A percentile compares a stretch with the other conserved stretches of the same genome.
These are phyloP conservation scores for Naganishia antarctica DNA, from an alignment of 768 basidiomycete genomes.

Conservation along the genomic window DNA sequence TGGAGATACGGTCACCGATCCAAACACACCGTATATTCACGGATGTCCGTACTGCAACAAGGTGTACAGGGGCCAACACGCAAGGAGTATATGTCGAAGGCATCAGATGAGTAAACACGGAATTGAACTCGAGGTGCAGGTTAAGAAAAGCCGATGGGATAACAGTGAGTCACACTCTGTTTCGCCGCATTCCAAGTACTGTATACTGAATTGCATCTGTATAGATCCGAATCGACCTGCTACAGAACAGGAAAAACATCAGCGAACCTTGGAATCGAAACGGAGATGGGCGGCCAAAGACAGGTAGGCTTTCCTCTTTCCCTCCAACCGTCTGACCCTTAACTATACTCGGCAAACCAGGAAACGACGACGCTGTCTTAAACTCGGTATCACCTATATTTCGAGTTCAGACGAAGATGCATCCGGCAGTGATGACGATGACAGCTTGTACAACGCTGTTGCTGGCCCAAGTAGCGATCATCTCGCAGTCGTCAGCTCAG, in stretches of 20 bases:
- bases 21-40: constrained; percentile 23
- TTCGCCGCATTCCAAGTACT: constrained; percentile 3
- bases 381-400: constrained; percentile 25
- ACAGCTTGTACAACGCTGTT: background rate
- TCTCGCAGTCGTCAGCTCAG: background rate
- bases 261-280: constrained; percentile 47
- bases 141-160: constrained; percentile 51
- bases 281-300: constrained; percentile 51
- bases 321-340: background rate
- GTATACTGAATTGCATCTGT: background rate
- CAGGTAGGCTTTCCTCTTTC: constrained; percentile 33
- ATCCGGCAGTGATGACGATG: background rate
- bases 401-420: constrained; percentile 14
- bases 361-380: constrained; percentile 22
- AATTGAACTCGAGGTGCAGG: constrained; percentile 49
- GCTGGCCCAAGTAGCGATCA: constrained; percentile 4
- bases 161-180: constrained; percentile 42
- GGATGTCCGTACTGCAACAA: constrained; percentile 46
- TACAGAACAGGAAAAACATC: constrained; percentile 46
- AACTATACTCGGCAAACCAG: background rate
- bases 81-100: constrained; percentile 50
- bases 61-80: constrained; percentile 52
- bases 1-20: constrained; percentile 28
- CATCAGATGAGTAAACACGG: constrained; percentile 53
- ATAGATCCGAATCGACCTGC: constrained; percentile 50